These are phyloP conservation scores for Trichosporon sp. DNA, from an alignment of 1,284 basidiomycete species.

Conservation along the genomic window DNA sequence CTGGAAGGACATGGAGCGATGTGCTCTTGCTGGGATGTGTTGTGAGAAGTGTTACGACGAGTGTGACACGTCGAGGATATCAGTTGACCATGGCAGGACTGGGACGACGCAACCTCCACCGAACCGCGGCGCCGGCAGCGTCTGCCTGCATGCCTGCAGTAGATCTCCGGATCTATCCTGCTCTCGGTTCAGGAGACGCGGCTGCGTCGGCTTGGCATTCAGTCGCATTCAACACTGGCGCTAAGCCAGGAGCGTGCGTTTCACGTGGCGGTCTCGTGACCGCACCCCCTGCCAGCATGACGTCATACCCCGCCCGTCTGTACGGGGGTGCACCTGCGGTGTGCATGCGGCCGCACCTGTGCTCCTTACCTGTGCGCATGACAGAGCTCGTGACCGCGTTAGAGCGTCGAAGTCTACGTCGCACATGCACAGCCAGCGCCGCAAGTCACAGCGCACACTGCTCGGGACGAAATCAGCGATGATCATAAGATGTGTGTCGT, in stretches of 20 bases:
- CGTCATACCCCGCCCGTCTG: not conserved
- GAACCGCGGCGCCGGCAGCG: not conserved
- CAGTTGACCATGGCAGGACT: conserved; percentile 12
- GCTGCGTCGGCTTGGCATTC: conserved; percentile 5
- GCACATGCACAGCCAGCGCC: no score
- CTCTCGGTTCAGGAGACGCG: not conserved
- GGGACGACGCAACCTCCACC: conserved; percentile 6
- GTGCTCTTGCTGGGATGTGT: not conserved
- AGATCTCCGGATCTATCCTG: conserved; percentile 6
- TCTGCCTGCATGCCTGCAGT: not conserved
- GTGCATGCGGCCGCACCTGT: not conserved
- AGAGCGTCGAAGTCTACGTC: not conserved
- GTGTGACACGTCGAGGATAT: conserved; percentile 3
- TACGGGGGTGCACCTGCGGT: not conserved
- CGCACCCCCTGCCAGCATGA: not conserved
- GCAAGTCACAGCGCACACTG: no score
- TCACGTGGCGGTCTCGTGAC: conserved; percentile 11
- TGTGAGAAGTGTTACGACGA: not conserved
- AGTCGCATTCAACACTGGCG: not conserved
- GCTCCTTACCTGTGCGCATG: not conserved
- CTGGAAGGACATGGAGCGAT: conserved; percentile 10
- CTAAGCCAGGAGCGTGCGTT: conserved; percentile 1
- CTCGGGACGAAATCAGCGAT: not conserved
- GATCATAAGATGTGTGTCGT: not conserved
- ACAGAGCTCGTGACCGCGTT: not conserved